Conservation (phyloP, 2,329 filamentous ascomycete genomes). For the Triangularia verruculosa region DNA sequence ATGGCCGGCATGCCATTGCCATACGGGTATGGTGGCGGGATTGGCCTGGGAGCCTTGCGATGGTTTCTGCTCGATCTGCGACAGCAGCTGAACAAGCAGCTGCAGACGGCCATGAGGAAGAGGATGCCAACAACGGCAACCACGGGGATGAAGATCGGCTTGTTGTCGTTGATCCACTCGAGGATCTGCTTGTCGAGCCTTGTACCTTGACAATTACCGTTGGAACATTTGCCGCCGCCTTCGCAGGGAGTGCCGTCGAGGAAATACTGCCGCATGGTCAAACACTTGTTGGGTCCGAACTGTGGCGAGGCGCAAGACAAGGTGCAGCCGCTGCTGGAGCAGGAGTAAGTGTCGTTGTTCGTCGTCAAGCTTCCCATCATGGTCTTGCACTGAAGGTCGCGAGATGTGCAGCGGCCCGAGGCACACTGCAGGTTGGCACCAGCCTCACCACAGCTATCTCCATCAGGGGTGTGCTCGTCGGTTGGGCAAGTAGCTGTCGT, state of each 20-base stretch:
- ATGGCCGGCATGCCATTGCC: constrained; percentile 12
- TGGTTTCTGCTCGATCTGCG: constrained; percentile 36
- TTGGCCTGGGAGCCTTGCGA: neutral
- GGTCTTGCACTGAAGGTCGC: constrained; percentile 83
- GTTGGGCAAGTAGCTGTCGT: constrained; percentile 67
- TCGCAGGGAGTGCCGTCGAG: constrained; percentile 85
- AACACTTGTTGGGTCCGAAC: constrained; percentile 64
- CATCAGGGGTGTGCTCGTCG: constrained; percentile 69
- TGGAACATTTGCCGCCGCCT: constrained; percentile 73
- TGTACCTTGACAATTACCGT: constrained; percentile 73
- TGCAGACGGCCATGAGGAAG: constrained; percentile 64
- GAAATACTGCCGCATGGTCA: constrained; percentile 83
- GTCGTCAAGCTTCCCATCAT: constrained; percentile 73
- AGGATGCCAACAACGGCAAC: constrained; percentile 68
- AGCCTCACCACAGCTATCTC: constrained; percentile 62
- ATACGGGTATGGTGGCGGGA: constrained; percentile 2
- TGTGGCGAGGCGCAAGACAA: constrained; percentile 72
- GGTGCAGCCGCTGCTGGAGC: constrained; percentile 68
- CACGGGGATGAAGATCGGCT: constrained; percentile 78
- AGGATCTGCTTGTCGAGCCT: constrained; percentile 67
- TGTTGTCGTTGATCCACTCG: constrained; percentile 74
- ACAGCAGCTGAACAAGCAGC: constrained; percentile 62
- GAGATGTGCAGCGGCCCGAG: constrained; percentile 90
- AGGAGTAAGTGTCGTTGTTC: constrained; percentile 77
- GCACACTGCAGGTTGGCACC: constrained; percentile 71